A percentile compares a stretch with the other conserved stretches of the same genome.
Conservation (phyloP, 495 filamentous ascomycete genomes). For the Neurospora hispaniola region DNA sequence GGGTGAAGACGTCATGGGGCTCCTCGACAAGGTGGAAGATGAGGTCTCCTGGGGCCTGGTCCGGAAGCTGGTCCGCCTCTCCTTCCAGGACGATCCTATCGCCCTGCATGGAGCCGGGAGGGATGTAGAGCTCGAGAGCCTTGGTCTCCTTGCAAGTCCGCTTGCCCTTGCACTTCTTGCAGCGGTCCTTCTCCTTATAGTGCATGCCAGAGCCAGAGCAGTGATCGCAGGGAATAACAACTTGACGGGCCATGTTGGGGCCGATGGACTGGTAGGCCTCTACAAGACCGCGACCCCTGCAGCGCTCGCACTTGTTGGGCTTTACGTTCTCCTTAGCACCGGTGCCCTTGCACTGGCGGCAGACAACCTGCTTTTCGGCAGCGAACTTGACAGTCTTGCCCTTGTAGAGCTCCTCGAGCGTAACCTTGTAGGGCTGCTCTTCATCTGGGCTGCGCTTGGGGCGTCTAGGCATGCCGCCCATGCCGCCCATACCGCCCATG, state of each 20-base stretch:
- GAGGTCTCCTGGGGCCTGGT: constrained; percentile 85
- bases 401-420: constrained; percentile 90
- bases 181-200: constrained; percentile 89
- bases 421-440: constrained; percentile 82
- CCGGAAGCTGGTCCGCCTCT: constrained; percentile 89
- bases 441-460: constrained; percentile 70
- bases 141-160: constrained; percentile 75
- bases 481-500: constrained; percentile 47
- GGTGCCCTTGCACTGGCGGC: constrained; percentile 72
- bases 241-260: constrained; percentile 69
- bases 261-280: constrained; percentile 67
- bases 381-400: constrained; percentile 95
- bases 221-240: constrained; percentile 58
- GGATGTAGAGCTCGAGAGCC: constrained; percentile 91
- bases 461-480: constrained; percentile 40
- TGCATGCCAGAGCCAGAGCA: constrained; percentile 75
- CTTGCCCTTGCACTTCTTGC: constrained; percentile 95
- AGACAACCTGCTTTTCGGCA: constrained; percentile 86
- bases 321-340: constrained; percentile 91
- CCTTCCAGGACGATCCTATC: constrained; percentile 85
- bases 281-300: constrained; percentile 63
- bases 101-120: constrained; percentile 76
- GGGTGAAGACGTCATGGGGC: constrained; percentile 66
- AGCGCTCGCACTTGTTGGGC: constrained; percentile 72
- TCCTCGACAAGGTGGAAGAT: constrained; percentile 78